Evolutionary conservation across 2,329 filamentous ascomycete genomes (phyloP).

Genomic region (Ilyonectria mors-panacis): DNA sequence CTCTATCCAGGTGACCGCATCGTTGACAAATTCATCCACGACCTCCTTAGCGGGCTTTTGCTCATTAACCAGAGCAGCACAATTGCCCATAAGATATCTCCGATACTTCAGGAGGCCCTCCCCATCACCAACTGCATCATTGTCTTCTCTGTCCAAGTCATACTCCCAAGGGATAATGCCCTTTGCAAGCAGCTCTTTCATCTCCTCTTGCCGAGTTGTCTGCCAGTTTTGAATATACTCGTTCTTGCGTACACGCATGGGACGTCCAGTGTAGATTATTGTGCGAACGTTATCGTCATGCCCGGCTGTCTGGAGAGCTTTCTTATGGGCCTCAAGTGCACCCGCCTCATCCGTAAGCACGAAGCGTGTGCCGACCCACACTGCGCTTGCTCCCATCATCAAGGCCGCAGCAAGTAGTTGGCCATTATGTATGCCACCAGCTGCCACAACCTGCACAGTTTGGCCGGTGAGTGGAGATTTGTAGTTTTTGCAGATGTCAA

Average conservation of each 20-base stretch:
- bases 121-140: slow-evolving; percentile 75
- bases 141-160: slow-evolving; percentile 84
- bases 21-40: slow-evolving; percentile 92
- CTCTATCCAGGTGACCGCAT: slow-evolving; percentile 81
- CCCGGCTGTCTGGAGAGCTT: slow-evolving; percentile 90
- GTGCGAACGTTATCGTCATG: slow-evolving; percentile 98
- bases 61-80: slow-evolving; percentile 92
- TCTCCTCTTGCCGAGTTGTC: slow-evolving; percentile 88
- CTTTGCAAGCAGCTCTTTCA: slow-evolving; percentile 91
- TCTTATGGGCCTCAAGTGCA: slow-evolving; percentile 93
- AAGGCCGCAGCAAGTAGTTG: slow-evolving; percentile 90
- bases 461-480: slow-evolving; percentile 90
- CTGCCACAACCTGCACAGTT: slow-evolving; percentile 92
- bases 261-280: slow-evolving; percentile 98
- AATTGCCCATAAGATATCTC: slow-evolving; percentile 97
- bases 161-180: slow-evolving; percentile 94
- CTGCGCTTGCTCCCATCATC: slow-evolving; percentile 91
- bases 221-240: slow-evolving; percentile 97
- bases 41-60: slow-evolving; percentile 92
- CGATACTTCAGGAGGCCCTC: slow-evolving; percentile 87
- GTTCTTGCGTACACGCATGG: slow-evolving; percentile 93
- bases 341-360: slow-evolving; percentile 95
- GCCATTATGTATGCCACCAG: slow-evolving; percentile 94
- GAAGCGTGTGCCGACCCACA: slow-evolving; percentile 98
- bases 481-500: slow-evolving; percentile 83